Evolutionary conservation across 2,329 filamentous ascomycete genomes (phyloP).

Genomic region (Phialophora expanda): DNA sequence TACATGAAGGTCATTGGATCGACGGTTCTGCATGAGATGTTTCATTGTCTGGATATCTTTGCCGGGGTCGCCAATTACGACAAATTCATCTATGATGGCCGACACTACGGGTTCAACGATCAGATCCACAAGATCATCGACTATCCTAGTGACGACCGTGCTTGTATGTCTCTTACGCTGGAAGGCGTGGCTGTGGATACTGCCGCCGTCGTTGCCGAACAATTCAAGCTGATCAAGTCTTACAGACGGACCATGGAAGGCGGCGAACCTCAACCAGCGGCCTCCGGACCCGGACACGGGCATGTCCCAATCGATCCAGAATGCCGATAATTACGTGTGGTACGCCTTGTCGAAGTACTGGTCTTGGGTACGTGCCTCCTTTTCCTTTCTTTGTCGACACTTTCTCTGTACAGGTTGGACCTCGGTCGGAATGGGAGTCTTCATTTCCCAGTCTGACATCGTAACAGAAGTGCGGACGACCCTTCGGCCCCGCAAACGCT

Average conservation of each 20-base stretch:
- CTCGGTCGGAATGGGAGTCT: not conserved
- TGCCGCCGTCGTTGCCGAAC: not conserved
- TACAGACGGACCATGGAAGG: constrained; percentile 12
- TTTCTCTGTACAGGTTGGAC: not conserved
- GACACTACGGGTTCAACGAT: not conserved
- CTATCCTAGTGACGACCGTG: not conserved
- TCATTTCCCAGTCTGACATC: not conserved
- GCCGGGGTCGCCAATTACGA: constrained; percentile 11
- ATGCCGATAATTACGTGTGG: constrained; percentile 19
- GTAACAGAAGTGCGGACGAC: not conserved
- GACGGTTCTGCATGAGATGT: constrained; percentile 16
- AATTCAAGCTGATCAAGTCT: not conserved
- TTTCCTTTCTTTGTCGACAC: not conserved
- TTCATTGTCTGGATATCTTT: constrained; percentile 18
- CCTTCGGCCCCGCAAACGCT: not conserved
- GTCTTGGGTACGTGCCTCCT: not conserved
- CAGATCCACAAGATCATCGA: not conserved
- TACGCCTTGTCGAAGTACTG: constrained; percentile 18
- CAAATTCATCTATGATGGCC: not conserved
- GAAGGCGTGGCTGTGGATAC: not conserved
- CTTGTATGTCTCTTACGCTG: not conserved
- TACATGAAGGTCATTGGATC: constrained; percentile 12
- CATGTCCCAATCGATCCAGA: constrained; percentile 15
- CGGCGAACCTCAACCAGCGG: constrained; percentile 13
- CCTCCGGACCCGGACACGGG: constrained; percentile 5